Evolutionary conservation across 495 filamentous ascomycete genomes (phyloP).

Genomic region (Annulohypoxylon stygium): DNA sequence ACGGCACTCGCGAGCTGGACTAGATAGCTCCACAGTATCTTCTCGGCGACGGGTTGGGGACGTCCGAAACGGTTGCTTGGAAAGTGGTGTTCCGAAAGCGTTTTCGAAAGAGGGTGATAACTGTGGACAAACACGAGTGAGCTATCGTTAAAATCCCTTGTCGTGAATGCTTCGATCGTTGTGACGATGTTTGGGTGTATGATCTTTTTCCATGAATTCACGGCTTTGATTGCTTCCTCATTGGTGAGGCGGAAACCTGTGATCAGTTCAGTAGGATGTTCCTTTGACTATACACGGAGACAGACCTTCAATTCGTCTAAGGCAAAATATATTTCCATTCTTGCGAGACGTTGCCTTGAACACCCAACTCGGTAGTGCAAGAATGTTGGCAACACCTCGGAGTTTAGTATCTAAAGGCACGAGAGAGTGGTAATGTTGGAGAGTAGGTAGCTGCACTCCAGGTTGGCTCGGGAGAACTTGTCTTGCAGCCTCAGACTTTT

Average conservation of each 20-base stretch:
- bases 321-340: slow-evolving; percentile 84
- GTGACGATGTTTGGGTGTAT: slow-evolving; percentile 85
- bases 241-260: slow-evolving; percentile 78
- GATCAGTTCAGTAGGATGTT: slow-evolving; percentile 19
- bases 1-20: slow-evolving; percentile 92
- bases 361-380: slow-evolving; percentile 90
- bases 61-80: slow-evolving; percentile 61
- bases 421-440: slow-evolving; percentile 91
- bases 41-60: slow-evolving; percentile 73
- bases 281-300: slow-evolving; percentile 48
- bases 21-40: slow-evolving; percentile 89
- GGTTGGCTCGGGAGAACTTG: slow-evolving; percentile 82
- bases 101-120: slow-evolving; percentile 92
- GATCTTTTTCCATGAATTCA: slow-evolving; percentile 93
- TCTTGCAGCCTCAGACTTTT: slow-evolving; percentile 84
- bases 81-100: slow-evolving; percentile 87
- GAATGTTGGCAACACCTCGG: slow-evolving; percentile 75
- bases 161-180: slow-evolving; percentile 93
- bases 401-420: slow-evolving; percentile 88
- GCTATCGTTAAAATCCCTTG: slow-evolving; percentile 90
- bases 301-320: slow-evolving; percentile 82
- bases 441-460: slow-evolving; percentile 68
- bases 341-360: slow-evolving; percentile 94
- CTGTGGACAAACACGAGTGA: slow-evolving; percentile 95
- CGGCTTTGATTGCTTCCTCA: slow-evolving; percentile 84